Evolutionary conservation across 139 green algal genomes (phyloP), one percentile per base, ranked within the genome.

Genomic region (Chlorella sorokiniana): DNA sequence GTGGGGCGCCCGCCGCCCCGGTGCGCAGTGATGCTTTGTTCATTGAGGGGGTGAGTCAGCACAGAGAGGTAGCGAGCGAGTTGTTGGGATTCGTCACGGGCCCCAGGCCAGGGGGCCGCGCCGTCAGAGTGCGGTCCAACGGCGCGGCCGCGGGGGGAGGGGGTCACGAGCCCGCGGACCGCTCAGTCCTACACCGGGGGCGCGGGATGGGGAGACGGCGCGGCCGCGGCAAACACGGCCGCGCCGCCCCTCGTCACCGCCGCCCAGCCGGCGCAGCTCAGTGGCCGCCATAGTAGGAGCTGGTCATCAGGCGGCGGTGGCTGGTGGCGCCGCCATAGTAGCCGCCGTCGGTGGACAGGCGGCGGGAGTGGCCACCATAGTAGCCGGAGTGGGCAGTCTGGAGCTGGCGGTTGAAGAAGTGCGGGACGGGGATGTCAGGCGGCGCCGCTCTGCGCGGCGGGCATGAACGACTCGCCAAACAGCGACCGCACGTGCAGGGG

Each of bases 371-470:
- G 8, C 9, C 16, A 41, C 20, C 27, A 40, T 75, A 75, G 41
- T 75, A 75, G 41, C 18, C 29, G 27, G 27, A 23, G 20, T 38
- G 41, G 6, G 68, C 6, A 40, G 40, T n/a, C 68, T 56, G 68
- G 23, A 75, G 68, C 29, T 75, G 68, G 41, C 68, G 68, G 68
- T 29, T 56, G 14, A 75, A 40, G 68, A 75, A 75, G 35, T 75
- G 68, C 11, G 68, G 68, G 8, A 75, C 68, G 22, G 68, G 68
- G 41, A 75, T 27, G 41, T 75, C 68, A 56, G 41, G 41, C 68
- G 14, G 11, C 48, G 41, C 40, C 65, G 65, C 37, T 22, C 65
- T 45, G 65, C 6, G 65, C 16, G 48, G 48, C 41, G 8, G 68
- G 41, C 68, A 59, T 59, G 27, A 75, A 75, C 35, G 25, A 25